Evolutionary conservation across 2,329 filamentous ascomycete genomes (phyloP).

Genomic region (Simplicillium sp.): DNA sequence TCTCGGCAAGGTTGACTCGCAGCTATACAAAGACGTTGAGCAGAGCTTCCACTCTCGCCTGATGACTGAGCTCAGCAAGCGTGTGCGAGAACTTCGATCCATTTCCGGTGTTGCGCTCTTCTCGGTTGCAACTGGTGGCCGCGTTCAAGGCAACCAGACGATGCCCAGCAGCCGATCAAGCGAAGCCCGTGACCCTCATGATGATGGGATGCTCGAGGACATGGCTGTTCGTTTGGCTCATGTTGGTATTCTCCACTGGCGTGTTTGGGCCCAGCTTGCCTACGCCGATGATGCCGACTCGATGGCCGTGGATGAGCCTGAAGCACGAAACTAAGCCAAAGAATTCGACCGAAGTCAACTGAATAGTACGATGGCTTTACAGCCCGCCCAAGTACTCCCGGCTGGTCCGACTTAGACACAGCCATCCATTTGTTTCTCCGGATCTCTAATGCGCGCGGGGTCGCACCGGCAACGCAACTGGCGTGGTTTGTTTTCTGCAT

Average conservation of each 20-base stretch:
- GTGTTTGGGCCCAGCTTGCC: constrained; percentile 71
- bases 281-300: constrained; percentile 43
- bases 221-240: constrained; percentile 74
- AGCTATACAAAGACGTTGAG: constrained; percentile 39
- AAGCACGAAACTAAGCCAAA: constrained; percentile 11
- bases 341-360: neutral
- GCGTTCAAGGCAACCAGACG: constrained; percentile 27
- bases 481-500: too few species aligned
- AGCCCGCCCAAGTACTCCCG: too few species aligned
- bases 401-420: too few species aligned
- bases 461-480: too few species aligned
- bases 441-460: too few species aligned
- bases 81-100: constrained; percentile 42
- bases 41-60: constrained; percentile 38
- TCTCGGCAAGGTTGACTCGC: constrained; percentile 31
- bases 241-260: constrained; percentile 79
- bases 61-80: constrained; percentile 34
- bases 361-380: too few species aligned
- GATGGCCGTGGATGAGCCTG: constrained; percentile 19
- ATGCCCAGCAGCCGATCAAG: constrained; percentile 23
- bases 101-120: constrained; percentile 45
- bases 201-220: constrained; percentile 49
- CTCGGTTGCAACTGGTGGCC: constrained; percentile 43
- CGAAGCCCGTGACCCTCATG: constrained; percentile 30
- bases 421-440: too few species aligned